Conservation (phyloP, 1,284 basidiomycete species). For the Phlebopus sp. region DNA sequence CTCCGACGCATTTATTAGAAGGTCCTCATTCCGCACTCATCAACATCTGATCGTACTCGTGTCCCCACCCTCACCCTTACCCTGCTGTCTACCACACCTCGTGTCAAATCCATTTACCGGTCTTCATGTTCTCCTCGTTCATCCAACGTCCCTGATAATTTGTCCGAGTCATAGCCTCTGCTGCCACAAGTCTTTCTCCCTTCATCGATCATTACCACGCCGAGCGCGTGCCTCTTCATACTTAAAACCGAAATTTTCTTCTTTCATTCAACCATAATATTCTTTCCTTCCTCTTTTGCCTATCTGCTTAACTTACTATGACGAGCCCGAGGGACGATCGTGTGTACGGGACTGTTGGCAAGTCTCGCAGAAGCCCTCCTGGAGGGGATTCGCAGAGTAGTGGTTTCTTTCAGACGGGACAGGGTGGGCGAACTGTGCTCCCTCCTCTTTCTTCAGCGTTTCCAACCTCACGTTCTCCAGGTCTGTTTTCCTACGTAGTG, state of each 20-base stretch:
- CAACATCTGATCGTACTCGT: conserved; percentile 33
- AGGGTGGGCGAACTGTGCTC: conserved; percentile 83
- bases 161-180: conserved; percentile 39
- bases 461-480: conserved; percentile 83
- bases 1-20: conserved; percentile 32
- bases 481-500: conserved; percentile 63
- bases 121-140: conserved; percentile 49
- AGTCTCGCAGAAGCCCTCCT: conserved; percentile 59
- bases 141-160: conserved; percentile 41
- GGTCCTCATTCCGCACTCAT: conserved; percentile 24
- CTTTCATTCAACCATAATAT: conserved; percentile 52
- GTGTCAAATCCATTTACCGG: conserved; percentile 38
- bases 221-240: conserved; percentile 41
- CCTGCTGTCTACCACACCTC: conserved; percentile 43
- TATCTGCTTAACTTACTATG: conserved; percentile 54
- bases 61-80: conserved; percentile 34
- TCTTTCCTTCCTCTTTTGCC: conserved; percentile 45
- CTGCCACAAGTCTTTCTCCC: conserved; percentile 34
- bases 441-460: conserved; percentile 80
- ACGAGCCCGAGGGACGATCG: conserved; percentile 60
- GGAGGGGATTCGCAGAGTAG: conserved; percentile 52
- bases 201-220: conserved; percentile 31
- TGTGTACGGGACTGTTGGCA: conserved; percentile 54
- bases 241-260: conserved; percentile 44
- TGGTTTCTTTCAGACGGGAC: conserved; percentile 69